Percentiles rank a stretch among this genome's conserved stretches.
Evolutionary conservation across 202 grass and related monocot species (phyloP).

Genomic region (Saccharum hybrid): DNA sequence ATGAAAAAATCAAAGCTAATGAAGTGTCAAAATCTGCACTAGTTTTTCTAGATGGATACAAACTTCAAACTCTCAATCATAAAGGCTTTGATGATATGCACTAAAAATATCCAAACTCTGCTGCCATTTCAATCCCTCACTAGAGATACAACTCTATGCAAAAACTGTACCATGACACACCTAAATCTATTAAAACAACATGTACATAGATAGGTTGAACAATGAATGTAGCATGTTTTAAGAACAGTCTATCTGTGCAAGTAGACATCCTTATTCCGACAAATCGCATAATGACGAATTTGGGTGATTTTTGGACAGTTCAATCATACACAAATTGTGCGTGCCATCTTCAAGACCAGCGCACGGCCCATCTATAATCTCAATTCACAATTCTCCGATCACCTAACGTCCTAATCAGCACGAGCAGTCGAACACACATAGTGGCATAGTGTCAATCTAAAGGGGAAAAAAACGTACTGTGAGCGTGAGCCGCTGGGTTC

Average conservation of each 20-base stretch:
- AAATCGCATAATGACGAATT: not conserved
- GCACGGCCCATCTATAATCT: not conserved
- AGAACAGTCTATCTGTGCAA: not conserved
- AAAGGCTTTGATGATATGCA: not conserved
- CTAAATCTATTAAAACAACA: not conserved
- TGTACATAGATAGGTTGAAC: not conserved
- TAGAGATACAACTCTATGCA: not conserved
- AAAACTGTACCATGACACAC: not conserved
- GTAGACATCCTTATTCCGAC: not conserved
- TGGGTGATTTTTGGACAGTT: not conserved
- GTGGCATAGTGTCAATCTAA: not conserved
- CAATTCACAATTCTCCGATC: not conserved
- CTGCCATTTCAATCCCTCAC: not conserved
- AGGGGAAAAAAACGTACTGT: conserved; percentile 42
- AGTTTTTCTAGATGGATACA: not conserved
- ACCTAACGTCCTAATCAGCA: not conserved
- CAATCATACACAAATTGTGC: not conserved
- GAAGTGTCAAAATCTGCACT: not conserved
- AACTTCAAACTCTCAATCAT: not conserved
- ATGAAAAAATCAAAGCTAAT: conserved; percentile 8
- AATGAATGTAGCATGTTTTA: not conserved
- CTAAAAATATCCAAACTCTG: not conserved
- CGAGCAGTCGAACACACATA: not conserved
- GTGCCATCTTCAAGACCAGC: not conserved
- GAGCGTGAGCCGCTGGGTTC: conserved; percentile 36